Percentiles rank a stretch among this genome's conserved stretches.
Evolutionary conservation across 495 filamentous ascomycete species (phyloP).

Genomic region (Penicillium cataractarum): DNA sequence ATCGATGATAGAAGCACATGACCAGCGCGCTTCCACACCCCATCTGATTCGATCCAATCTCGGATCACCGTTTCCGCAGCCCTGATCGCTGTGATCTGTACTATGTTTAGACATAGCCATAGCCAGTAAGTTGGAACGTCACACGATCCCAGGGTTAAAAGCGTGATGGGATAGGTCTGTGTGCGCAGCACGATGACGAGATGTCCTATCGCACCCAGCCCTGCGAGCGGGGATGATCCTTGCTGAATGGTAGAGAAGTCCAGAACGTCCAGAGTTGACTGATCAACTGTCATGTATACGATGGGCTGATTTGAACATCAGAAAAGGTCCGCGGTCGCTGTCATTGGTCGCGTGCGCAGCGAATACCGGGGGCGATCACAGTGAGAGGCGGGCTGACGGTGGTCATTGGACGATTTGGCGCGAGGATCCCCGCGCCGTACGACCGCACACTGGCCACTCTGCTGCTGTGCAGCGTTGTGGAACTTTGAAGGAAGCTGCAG

Average conservation of each 20-base stretch:
- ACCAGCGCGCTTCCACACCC: neutral
- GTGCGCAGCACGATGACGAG: neutral
- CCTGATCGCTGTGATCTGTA: neutral
- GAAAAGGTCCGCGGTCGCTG: constrained; percentile 13
- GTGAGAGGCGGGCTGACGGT: constrained; percentile 5
- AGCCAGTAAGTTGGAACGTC: neutral
- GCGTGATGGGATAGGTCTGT: neutral
- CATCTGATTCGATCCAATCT: constrained; percentile 5
- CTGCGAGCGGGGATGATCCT: neutral
- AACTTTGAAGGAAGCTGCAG: neutral
- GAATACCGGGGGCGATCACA: constrained; percentile 32
- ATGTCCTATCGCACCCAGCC: neutral
- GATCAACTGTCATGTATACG: constrained; percentile 13
- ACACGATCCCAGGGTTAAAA: neutral
- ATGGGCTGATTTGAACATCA: neutral
- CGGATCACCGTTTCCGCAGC: neutral
- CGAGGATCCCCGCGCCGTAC: constrained; percentile 13
- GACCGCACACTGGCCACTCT: constrained; percentile 10
- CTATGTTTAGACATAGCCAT: neutral
- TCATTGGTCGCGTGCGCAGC: constrained; percentile 24
- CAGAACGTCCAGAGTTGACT: neutral
- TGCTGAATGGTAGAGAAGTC: neutral
- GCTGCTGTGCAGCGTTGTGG: neutral
- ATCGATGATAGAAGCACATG: neutral
- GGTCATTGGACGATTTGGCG: constrained; percentile 32